A percentile compares a stretch with the other conserved stretches of the same genome.
phyloP scores from a whole-genome alignment of 306 rosid species.

The Quercus wislizeni region DNA sequence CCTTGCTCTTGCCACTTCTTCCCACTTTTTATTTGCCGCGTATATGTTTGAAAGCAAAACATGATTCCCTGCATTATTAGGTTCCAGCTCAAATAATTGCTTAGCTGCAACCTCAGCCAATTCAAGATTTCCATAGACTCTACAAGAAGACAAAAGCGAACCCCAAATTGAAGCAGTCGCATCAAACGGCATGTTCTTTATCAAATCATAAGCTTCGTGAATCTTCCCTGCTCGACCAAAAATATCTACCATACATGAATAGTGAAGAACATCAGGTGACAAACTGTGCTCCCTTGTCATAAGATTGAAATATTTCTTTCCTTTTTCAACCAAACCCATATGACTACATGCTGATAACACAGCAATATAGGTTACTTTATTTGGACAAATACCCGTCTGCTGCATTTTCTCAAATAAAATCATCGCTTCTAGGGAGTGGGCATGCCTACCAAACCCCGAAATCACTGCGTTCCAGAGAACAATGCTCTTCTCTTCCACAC shows the following conservation, averaged over 20 bases:
- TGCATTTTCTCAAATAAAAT: constrained; percentile 88
- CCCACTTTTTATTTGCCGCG: constrained; percentile 74
- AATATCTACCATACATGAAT: constrained; percentile 77
- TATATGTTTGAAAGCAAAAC: constrained; percentile 71
- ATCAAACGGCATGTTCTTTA: constrained; percentile 57
- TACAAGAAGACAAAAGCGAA: constrained; percentile 82
- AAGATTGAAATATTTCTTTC: constrained; percentile 59
- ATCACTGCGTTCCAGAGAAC: constrained; percentile 83
- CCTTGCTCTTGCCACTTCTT: constrained; percentile 73
- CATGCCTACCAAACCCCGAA: constrained; percentile 78
- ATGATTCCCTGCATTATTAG: constrained; percentile 82
- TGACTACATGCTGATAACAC: constrained; percentile 75
- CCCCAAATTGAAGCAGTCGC: constrained; percentile 86
- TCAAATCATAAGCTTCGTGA: constrained; percentile 52
- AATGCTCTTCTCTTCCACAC: constrained; percentile 41
- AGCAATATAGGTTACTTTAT: constrained; percentile 66
- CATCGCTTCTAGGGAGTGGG: constrained; percentile 60
- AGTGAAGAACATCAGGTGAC: constrained; percentile 69
- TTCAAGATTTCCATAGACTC: constrained; percentile 53
- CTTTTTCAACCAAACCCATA: constrained; percentile 71
- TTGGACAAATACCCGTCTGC: constrained; percentile 58
- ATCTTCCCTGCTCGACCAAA: constrained; percentile 70
- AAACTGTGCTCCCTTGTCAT: constrained; percentile 54
- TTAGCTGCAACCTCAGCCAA: constrained; percentile 76
- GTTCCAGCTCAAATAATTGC: constrained; percentile 71